Percentiles rank a stretch among this genome's conserved stretches.
Evolutionary conservation across 23 red algal species (phyloP).

Genomic region (Pyropia haitanensis): DNA sequence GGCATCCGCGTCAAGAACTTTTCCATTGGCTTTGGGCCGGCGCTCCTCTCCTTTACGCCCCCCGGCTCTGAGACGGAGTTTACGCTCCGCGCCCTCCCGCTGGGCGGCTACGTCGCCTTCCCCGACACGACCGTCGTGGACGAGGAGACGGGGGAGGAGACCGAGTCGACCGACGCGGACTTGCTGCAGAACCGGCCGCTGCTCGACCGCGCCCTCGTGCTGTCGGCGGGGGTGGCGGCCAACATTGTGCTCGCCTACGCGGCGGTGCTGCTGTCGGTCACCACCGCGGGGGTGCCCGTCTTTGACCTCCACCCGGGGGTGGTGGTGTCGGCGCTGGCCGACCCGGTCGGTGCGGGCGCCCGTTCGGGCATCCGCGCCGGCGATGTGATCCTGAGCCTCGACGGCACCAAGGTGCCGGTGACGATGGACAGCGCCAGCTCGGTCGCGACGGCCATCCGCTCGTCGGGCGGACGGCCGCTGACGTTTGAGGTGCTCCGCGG

Average conservation of each 20-base stretch:
- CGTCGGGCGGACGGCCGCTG: constrained; percentile 12
- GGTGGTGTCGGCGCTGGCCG: constrained; percentile 37
- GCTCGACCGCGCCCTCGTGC: constrained; percentile 61
- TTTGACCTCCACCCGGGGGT: constrained; percentile 56
- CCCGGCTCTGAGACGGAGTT: constrained; percentile 66
- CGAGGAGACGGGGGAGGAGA: constrained; percentile 41
- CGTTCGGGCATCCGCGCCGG: constrained; percentile 39
- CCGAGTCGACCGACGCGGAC: constrained; percentile 45
- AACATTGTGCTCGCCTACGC: constrained; percentile 78
- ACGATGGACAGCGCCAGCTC: constrained; percentile 21
- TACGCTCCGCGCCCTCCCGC: constrained; percentile 66
- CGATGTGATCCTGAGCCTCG: constrained; percentile 68
- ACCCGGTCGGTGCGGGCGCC: constrained; percentile 38
- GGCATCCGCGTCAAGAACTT: constrained; percentile 91
- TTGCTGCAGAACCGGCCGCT: constrained; percentile 88
- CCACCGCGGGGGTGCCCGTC: constrained; percentile 40
- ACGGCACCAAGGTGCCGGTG: constrained; percentile 22
- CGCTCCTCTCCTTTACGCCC: constrained; percentile 48
- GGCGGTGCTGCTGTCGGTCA: constrained; percentile 44
- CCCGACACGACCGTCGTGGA: constrained; percentile 57
- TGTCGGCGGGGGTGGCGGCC: constrained; percentile 82
- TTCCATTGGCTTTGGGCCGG: constrained; percentile 93
- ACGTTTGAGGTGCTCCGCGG: constrained; percentile 24
- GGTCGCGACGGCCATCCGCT: constrained; percentile 47
- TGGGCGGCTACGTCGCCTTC: constrained; percentile 93